A percentile compares a stretch with the other conserved stretches of the same genome.
phyloP scores from a whole-genome alignment of 768 basidiomycete genomes.

The Flagelloscypha sp. region DNA sequence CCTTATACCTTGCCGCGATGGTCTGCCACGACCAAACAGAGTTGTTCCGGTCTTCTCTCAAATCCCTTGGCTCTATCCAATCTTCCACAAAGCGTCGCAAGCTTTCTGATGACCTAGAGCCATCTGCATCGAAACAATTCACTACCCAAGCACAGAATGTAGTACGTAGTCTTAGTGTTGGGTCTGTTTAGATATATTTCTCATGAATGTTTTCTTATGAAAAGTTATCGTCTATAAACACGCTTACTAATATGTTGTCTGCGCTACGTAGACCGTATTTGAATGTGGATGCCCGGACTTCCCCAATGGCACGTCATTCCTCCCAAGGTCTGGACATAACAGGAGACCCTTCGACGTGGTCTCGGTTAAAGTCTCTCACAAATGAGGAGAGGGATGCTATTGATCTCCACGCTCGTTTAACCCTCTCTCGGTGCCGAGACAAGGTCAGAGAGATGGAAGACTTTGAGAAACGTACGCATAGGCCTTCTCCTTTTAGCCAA shows the following conservation, averaged over 20 bases:
- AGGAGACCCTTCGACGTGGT: constrained; percentile 44
- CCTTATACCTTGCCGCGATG: too few relatives aligned
- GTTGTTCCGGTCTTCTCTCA: too few relatives aligned
- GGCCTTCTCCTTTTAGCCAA: constrained; percentile 9
- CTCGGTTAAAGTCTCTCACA: constrained; percentile 59
- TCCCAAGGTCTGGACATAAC: constrained; percentile 49
- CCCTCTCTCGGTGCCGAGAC: constrained; percentile 79
- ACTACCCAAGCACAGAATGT: too few relatives aligned
- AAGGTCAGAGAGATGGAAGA: constrained; percentile 82
- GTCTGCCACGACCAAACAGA: too few relatives aligned
- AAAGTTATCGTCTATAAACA: too few relatives aligned
- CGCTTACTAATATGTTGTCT: constrained; percentile 62
- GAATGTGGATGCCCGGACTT: constrained; percentile 55
- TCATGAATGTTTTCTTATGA: too few relatives aligned
- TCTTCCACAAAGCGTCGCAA: constrained; percentile 26
- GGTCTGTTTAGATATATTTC: too few relatives aligned
- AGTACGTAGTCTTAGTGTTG: too few relatives aligned
- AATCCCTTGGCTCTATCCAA: too few relatives aligned
- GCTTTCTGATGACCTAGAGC: constrained; percentile 9
- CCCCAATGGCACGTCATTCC: constrained; percentile 44
- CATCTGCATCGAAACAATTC: too few relatives aligned
- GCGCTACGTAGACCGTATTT: constrained; percentile 83
- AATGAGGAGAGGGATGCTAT: constrained; percentile 95
- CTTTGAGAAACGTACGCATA: constrained; percentile 73
- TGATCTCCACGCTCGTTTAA: constrained; percentile 83